Evolutionary conservation across 2,329 filamentous ascomycete genomes (phyloP).

Genomic region (Talaromyces sp.): DNA sequence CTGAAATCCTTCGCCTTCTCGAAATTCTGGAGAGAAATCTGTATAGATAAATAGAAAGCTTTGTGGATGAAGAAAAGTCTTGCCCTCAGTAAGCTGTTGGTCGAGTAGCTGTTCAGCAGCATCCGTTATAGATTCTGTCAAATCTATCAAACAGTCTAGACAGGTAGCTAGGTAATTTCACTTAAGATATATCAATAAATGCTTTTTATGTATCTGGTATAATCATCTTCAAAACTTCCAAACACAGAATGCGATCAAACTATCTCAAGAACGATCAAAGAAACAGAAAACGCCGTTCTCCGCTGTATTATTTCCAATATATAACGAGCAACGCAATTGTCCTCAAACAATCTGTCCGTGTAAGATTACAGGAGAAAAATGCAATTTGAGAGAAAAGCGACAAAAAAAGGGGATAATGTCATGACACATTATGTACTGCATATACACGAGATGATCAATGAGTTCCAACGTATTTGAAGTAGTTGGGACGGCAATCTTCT

Average conservation of each 20-base stretch:
- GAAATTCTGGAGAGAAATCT: slow-evolving; percentile 18
- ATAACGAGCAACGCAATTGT: neutral
- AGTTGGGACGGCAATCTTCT: slow-evolving; percentile 92
- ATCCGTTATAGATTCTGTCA: neutral
- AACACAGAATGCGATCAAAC: neutral
- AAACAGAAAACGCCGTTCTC: slow-evolving; percentile 11
- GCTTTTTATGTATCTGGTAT: slow-evolving; percentile 1
- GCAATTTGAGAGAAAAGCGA: slow-evolving; percentile 29
- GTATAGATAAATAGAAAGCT: slow-evolving; percentile 23
- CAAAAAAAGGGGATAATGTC: slow-evolving; percentile 20
- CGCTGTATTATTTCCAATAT: slow-evolving; percentile 12
- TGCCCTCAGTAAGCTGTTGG: neutral
- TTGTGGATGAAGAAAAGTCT: slow-evolving; percentile 17
- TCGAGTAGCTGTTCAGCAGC: neutral
- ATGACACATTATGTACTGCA: slow-evolving; percentile 13
- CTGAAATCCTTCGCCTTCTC: slow-evolving; percentile 17
- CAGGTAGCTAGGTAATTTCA: too few relatives aligned
- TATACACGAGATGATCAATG: slow-evolving; percentile 49
- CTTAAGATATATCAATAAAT: neutral
- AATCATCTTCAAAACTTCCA: neutral
- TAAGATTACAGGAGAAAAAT: slow-evolving; percentile 15
- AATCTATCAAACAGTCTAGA: too few relatives aligned
- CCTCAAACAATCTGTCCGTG: neutral
- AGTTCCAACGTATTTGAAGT: slow-evolving; percentile 93
- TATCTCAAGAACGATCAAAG: neutral